These are phyloP conservation scores for Stachybotrys echinatus DNA, from an alignment of 2,329 filamentous ascomycete species.

Conservation along the genomic window DNA sequence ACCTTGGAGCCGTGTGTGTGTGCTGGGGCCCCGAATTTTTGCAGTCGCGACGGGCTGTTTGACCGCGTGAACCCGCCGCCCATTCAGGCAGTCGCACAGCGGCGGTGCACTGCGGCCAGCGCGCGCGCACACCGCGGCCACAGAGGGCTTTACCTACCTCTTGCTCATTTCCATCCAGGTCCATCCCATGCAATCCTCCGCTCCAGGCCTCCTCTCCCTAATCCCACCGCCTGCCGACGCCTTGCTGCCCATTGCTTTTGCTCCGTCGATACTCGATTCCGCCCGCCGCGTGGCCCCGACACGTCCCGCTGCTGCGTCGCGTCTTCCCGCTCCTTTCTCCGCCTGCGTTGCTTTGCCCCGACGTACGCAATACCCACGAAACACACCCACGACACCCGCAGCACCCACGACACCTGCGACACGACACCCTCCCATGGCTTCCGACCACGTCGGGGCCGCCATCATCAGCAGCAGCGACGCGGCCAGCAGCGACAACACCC, in stretches of 20 bases:
- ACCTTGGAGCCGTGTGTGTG: no score
- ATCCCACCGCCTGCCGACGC: not conserved
- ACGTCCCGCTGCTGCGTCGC: not conserved
- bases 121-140: not conserved
- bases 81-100: not conserved
- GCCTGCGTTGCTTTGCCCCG: no score
- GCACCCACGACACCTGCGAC: not conserved
- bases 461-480: not conserved
- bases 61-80: not conserved
- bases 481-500: constrained; percentile 5
- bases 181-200: not conserved
- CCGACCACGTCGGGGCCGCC: not conserved
- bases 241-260: not conserved
- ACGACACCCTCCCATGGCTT: not conserved
- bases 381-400: not conserved
- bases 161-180: not conserved
- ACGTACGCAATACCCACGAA: not conserved
- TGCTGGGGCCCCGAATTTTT: not conserved
- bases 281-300: not conserved
- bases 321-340: not conserved
- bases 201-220: not conserved
- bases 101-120: not conserved
- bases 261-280: not conserved
- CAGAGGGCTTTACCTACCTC: not conserved
- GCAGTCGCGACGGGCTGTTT: not conserved